A percentile compares a stretch with the other conserved stretches of the same genome.
Conservation (phyloP, 2,329 filamentous ascomycete species). For the Dactylella cylindrospora region DNA sequence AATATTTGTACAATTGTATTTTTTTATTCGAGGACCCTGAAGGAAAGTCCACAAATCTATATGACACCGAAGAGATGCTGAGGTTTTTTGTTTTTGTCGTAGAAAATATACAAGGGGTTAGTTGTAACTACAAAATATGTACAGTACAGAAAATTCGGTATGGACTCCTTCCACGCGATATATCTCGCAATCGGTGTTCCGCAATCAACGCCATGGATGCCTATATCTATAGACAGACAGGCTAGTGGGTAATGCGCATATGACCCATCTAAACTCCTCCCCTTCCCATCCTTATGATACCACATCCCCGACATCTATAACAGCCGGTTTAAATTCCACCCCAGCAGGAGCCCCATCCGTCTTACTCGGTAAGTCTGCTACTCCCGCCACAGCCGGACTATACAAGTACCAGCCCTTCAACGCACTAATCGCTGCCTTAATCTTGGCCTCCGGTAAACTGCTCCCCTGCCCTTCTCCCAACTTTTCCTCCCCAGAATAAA, state of each 20-base stretch:
- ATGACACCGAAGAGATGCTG: too few species aligned
- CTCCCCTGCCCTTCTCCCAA: slow-evolving; percentile 84
- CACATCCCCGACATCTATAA: slow-evolving; percentile 62
- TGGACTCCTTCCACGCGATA: too few species aligned
- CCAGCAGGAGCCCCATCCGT: slow-evolving; percentile 51
- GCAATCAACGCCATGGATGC: too few species aligned
- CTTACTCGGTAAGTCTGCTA: slow-evolving; percentile 58
- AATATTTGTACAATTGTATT: slow-evolving; percentile 14
- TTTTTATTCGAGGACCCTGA: too few species aligned
- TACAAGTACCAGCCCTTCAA: slow-evolving; percentile 97
- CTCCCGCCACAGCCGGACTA: slow-evolving; percentile 60
- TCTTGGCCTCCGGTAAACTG: slow-evolving; percentile 74
- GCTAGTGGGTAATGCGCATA: not conserved
- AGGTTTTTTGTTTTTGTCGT: too few species aligned
- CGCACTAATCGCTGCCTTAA: slow-evolving; percentile 77
- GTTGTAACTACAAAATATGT: too few species aligned
- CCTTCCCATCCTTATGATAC: slow-evolving; percentile 51
- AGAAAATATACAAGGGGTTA: too few species aligned
- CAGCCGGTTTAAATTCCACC: slow-evolving; percentile 58
- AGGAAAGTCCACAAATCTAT: too few species aligned
- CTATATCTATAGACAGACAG: too few species aligned
- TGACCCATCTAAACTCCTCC: not conserved
- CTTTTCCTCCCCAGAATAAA: slow-evolving; percentile 88
- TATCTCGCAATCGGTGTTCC: too few species aligned
- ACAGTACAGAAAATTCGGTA: too few species aligned